Evolutionary conservation across 352 stramenopile species (phyloP), one percentile per base, ranked within the genome.

Genomic region (Plasmopara muralis): DNA sequence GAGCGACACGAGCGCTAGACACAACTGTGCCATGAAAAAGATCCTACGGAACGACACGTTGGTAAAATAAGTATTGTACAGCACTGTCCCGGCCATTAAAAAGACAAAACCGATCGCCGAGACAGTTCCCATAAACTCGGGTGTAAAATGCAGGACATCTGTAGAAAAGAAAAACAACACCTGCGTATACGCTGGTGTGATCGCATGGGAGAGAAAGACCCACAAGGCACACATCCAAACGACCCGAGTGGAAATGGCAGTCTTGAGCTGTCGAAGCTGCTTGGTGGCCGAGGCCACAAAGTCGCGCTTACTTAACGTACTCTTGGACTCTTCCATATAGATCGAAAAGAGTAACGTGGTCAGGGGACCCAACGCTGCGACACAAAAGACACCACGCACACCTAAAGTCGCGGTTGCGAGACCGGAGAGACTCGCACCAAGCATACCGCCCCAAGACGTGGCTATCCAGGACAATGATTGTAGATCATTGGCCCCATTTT

Each of bases 151-250:
- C 34, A 98, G 82, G 33, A 98, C 89, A 62, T 98, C 88, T 0
- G 92, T 98, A 9, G 96, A 78, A 55, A 98, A 98, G 64, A 96
- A 98, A 40, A 98, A 96, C 39, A 95, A 87, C 2, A 97, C 87
- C 40, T 96, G 87, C 39, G 96, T 96, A 58, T 91, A 95, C 16
- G 87, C 93, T n/a, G 95, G 95, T 31, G 89, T 83, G 34, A 87
- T 93, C 6, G 92, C 89, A 61, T 96, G 85, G 46, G 93, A 98
- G 7, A 98, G 66, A 58, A 98, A 98, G 4, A 98, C 72, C 74
- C 97, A 98, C 1, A 98, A 56, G 7, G 95, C 87, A 41, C 94
- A 96, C 67, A 95, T 97, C 85, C 89, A 98, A 33, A 98, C 94
- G 8, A 93, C 80, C 2, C 82, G 86, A 31, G 93, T 88, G 31